These are phyloP conservation scores for Russula virescens DNA, from an alignment of 768 basidiomycete genomes.

Conservation along the genomic window DNA sequence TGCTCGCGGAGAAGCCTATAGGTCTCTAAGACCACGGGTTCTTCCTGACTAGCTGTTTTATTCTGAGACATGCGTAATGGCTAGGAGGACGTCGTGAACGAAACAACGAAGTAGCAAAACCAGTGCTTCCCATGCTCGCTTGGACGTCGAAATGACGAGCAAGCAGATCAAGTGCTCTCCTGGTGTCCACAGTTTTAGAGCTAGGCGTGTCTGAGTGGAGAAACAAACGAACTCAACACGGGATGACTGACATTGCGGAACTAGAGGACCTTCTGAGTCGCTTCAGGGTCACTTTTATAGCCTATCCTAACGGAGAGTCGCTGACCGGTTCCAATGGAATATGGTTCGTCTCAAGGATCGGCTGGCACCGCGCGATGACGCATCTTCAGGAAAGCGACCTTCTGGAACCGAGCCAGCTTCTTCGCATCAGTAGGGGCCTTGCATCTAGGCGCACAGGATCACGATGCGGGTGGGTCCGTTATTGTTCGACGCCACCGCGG, in stretches of 20 bases:
- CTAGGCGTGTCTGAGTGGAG: neutral
- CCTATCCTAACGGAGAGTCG: constrained; percentile 53
- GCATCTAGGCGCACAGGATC: constrained; percentile 4
- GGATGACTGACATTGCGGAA: constrained; percentile 53
- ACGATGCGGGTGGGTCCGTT: constrained; percentile 22
- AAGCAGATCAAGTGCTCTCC: constrained; percentile 58
- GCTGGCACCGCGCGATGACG: constrained; percentile 61
- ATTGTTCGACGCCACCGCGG: constrained; percentile 11
- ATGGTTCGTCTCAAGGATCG: constrained; percentile 50
- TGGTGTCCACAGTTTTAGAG: constrained; percentile 46
- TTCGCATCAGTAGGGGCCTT: constrained; percentile 42
- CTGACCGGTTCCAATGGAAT: constrained; percentile 45
- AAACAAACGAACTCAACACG: neutral
- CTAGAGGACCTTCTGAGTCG: constrained; percentile 53
- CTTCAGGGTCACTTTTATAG: constrained; percentile 27
- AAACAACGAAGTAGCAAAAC: constrained; percentile 27
- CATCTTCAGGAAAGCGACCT: constrained; percentile 68
- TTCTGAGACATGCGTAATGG: constrained; percentile 35
- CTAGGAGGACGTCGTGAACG: constrained; percentile 29
- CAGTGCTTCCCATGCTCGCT: constrained; percentile 14
- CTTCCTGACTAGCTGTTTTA: constrained; percentile 27
- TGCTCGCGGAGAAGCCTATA: constrained; percentile 45
- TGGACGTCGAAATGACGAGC: constrained; percentile 35
- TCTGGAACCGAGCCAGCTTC: constrained; percentile 49
- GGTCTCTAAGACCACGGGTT: constrained; percentile 38